Evolutionary conservation across 2,329 filamentous ascomycete species (phyloP), one percentile per base, ranked within the genome.

Genomic region (Neodidymelliopsis sp.): DNA sequence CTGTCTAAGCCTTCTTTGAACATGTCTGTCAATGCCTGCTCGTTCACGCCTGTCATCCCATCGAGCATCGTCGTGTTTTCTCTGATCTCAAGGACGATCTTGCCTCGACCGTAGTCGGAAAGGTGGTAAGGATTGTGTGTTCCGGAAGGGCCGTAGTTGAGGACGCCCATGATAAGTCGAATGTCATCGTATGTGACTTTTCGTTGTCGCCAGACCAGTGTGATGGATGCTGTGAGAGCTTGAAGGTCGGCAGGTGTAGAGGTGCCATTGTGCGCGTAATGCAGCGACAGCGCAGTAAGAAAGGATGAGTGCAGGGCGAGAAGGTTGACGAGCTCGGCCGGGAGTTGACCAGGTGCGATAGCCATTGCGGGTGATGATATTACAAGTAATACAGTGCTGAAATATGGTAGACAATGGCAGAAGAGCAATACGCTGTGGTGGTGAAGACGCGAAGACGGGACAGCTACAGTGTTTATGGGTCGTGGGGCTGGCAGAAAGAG

Each of bases 1-100:
- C 70, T 57, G 34, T 77, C 72, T 31, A 84, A 56, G 10, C 73
- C 72, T 12, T 74, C 65, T 53, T 80, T 78, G 58, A 85, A 85
- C 29, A 72, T 68, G 15, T 71, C 68, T 29, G 81, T 81, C 27
- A 82, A 62, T 3, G 71, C 72, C n/a, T 72, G 70, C 54, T 82
- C 79, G 43, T 79, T 72, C 50, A 78, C 59, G 9, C 65, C 56
- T 2, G 64, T 62, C 46, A 71, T 61, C 7, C 57, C 55, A 9
- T 57, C 49, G 30, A 64, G 53, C 49, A 66, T 56, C 13, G 60
- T 58, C 27, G 65, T 62, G 28, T 59, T 59, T 8, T 72, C 69
- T 15, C 62, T 62, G 20, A 73, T 63, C 51, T 77, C 74, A 23
- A 78, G 62, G 48, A 73, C 76, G 19, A 77, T 69, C 45, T 74